Base-by-base conservation (phyloP, 2,329 filamentous ascomycete species). In the Pestalotiopsis sp. region DNA sequence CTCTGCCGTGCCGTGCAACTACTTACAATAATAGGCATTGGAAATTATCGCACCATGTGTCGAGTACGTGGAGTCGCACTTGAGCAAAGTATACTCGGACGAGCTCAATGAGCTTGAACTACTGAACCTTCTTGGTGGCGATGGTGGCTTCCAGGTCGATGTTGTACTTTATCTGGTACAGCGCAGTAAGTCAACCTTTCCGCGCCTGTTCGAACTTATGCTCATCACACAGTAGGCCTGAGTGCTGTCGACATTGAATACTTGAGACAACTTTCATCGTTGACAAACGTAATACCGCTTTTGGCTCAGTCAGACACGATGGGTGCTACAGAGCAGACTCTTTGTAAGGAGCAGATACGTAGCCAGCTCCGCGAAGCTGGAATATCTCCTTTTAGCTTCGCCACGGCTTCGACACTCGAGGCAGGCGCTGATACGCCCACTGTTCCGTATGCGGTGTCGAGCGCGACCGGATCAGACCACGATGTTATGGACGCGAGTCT, bases 401-500 rank as follows among this genome's bases (percentile, higher is more conserved):
- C 85, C 17, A 80, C 83, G 27, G 69, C 57, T 71, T 58, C 67
- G 12, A 58, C 70, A n/a, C 65, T 39, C 14, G 12, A 14, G n/a
- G 17, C 20, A 49, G 36, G 14, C 14, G 9, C 52, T 14, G 52
- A 41, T 9, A 11, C 45, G 13, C 74, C 79, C 1, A 78, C 79
- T 13, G 82, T 83, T 69, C 89, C 91, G 2, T 97, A 93, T 76
- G 90, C 93, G 0, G 86, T 97, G 23, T 98, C 95, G 1, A 96
- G 92, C 23, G 88, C 88, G 13, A 84, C 88, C 27, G 89, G 87
- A 1, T 87, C 88, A 25, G 94, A 98, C 74, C 83, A 90, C 70
- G 93, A 97, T 52, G 90, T 87, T 58, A 97, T 98, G 91, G 95
- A 98, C 78, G 95, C 95, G 20, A 97, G 94, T 75, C 84, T 97